Base-by-base conservation (phyloP, 139 green algal species). In the Haematococcus lacustris region DNA sequence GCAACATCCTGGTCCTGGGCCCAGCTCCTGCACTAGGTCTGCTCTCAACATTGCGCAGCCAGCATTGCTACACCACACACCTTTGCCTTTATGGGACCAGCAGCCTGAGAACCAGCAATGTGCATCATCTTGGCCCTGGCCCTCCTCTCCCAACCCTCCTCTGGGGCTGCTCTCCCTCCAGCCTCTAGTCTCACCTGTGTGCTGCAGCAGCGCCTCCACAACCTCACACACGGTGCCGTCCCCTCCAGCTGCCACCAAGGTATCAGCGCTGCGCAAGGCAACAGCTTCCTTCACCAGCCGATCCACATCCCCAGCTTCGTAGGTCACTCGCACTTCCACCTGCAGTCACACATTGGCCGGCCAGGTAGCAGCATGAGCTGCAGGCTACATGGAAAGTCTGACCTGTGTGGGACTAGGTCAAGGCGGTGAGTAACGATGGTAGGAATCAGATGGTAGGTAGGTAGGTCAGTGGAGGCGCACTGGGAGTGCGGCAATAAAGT, bases 211-310 rank as follows among this genome's bases (percentile, higher is more conserved):
- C 30, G 81, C 81, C 17, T 64, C 77, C 59, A 87, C 78, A 25
- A 83, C 64, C 70, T 87, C 81, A 25, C 74, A 79, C 3, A 83
- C 61, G 1, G 81, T 87, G 66, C 81, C 81, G 38, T 87, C 81
- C 3, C 81, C 81, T 7, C 81, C 81, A 28, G 74, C 81, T 40
- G 77, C 78, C 35, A 83, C 81, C 30, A 83, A 62, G 25, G 81
- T 86, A 65, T 86, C 76, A 47, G 32, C 43, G 13, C 40, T 61
- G 7, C 47, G 32, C 40, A 72, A 43, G 32, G 32, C 47, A 43
- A 72, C 32, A 2, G 47, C 67, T 32, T 72, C 67, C 7, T 33
- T 38, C 9, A 72, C 67, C 41, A 72, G 67, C n/a, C 67, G n/a
- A 32, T 72, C 67, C 47, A 72, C 67, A 38, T 72, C 67, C 26